Conservation (phyloP, 371 early-diverging fungal genomes). For the Mucor irregularis region DNA sequence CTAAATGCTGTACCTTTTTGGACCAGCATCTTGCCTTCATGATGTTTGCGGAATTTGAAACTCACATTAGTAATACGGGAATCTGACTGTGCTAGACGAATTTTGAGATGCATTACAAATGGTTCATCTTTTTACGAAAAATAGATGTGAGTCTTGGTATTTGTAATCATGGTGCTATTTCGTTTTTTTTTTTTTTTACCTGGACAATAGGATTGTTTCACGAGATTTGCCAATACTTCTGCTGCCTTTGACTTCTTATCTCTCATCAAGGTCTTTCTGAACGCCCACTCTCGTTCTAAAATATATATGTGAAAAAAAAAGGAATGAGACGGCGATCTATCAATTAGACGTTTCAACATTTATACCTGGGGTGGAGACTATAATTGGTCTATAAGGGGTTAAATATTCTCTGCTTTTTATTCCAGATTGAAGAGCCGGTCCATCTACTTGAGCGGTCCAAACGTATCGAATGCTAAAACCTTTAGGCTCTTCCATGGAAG, state of each 20-base stretch:
- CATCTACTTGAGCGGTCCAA: conserved; percentile 60
- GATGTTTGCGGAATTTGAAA: conserved; percentile 48
- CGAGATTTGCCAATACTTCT: conserved; percentile 34
- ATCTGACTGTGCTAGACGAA: conserved; percentile 29
- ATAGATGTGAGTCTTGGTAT: background rate
- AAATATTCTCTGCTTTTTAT: conserved; percentile 48
- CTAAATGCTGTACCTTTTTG: conserved; percentile 47
- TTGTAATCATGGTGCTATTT: background rate
- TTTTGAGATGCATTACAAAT: conserved; percentile 41
- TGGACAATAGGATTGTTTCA: conserved; percentile 48
- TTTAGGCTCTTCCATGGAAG: conserved; percentile 47
- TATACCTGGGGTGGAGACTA: conserved; percentile 41
- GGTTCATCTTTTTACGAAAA: conserved; percentile 39
- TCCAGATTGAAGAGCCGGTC: conserved; percentile 52
- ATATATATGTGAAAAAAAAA: background rate
- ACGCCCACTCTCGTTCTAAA: conserved; percentile 42
- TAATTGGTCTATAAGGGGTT: conserved; percentile 51
- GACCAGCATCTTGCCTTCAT: conserved; percentile 49
- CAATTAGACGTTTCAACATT: too few relatives aligned
- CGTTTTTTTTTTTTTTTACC: conserved; percentile 24
- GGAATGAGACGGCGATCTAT: too few relatives aligned
- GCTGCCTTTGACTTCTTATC: conserved; percentile 37
- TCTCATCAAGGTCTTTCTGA: conserved; percentile 29
- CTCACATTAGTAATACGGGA: conserved; percentile 25
- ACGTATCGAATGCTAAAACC: conserved; percentile 50